phyloP scores from a whole-genome alignment of 2,329 filamentous ascomycete species.

The Drechslera avenae region DNA sequence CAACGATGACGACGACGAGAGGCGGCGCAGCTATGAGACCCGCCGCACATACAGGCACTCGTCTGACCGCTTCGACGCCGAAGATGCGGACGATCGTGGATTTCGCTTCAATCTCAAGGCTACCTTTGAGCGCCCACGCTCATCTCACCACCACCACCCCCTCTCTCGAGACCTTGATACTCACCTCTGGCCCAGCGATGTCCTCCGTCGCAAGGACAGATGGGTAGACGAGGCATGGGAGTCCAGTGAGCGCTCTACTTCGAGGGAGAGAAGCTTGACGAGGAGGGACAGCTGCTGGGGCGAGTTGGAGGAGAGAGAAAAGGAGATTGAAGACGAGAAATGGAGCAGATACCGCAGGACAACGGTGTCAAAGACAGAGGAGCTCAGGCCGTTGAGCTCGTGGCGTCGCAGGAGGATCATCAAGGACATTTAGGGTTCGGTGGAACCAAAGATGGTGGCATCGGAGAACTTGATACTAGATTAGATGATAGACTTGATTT shows the following conservation, averaged over 20 bases:
- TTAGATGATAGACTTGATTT: too few species aligned
- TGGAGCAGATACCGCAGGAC: constrained; percentile 28
- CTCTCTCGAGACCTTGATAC: constrained; percentile 6
- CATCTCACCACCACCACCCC: constrained; percentile 16
- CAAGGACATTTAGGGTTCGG: background rate
- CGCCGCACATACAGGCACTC: constrained; percentile 14
- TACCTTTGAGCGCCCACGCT: constrained; percentile 25
- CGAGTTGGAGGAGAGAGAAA: constrained; percentile 19
- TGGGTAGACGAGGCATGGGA: constrained; percentile 36
- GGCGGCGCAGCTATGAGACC: constrained; percentile 6
- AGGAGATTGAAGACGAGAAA: constrained; percentile 28
- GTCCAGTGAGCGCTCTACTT: constrained; percentile 26
- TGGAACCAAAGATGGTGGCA: too few species aligned
- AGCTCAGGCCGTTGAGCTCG: constrained; percentile 38
- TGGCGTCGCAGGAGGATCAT: constrained; percentile 20
- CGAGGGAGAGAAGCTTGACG: constrained; percentile 7
- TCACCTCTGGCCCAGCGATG: constrained; percentile 25
- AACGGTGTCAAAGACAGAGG: constrained; percentile 39
- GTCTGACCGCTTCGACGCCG: constrained; percentile 14
- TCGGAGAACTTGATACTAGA: too few species aligned
- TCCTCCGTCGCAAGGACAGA: constrained; percentile 32
- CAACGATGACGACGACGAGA: constrained; percentile 11
- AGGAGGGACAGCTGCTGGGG: constrained; percentile 19
- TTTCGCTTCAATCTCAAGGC: constrained; percentile 32
- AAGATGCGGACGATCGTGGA: constrained; percentile 25